These are phyloP conservation scores for Fusarium annulatum DNA, from an alignment of 2,329 filamentous ascomycete species.

Conservation along the genomic window DNA sequence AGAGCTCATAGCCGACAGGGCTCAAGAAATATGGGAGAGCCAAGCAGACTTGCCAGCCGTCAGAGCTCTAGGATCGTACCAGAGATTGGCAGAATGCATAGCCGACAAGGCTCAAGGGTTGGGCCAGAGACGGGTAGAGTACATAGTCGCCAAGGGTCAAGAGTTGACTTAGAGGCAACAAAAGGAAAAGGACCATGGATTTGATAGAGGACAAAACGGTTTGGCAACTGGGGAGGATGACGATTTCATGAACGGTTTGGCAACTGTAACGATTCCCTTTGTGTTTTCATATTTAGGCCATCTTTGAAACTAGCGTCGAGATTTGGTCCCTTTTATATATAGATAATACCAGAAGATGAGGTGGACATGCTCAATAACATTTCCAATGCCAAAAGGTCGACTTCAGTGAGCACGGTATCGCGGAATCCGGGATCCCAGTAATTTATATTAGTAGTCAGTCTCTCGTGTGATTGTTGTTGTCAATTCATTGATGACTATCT, in stretches of 20 bases:
- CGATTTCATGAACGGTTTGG: constrained; percentile 27
- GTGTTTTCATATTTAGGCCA: constrained; percentile 4
- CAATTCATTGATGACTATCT: constrained; percentile 1
- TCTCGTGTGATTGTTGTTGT: background rate
- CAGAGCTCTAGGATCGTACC: constrained; percentile 13
- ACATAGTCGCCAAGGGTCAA: constrained; percentile 24
- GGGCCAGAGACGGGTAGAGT: background rate
- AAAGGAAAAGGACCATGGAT: constrained; percentile 38
- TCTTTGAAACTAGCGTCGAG: constrained; percentile 17
- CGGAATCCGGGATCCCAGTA: background rate
- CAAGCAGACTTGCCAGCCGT: constrained; percentile 34
- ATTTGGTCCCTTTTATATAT: constrained; percentile 11
- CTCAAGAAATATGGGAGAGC: constrained; percentile 15
- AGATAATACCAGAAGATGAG: constrained; percentile 22
- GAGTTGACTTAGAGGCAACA: constrained; percentile 10
- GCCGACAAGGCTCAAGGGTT: constrained; percentile 26
- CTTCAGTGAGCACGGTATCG: background rate
- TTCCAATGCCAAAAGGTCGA: background rate
- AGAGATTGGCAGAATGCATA: constrained; percentile 24
- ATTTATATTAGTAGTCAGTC: background rate
- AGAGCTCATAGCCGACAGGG: constrained; percentile 32
- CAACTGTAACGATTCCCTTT: constrained; percentile 32
- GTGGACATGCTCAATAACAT: background rate
- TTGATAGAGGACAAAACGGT: constrained; percentile 11
- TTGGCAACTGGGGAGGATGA: constrained; percentile 8